Evolutionary conservation across 2,329 filamentous ascomycete species (phyloP), one percentile per base, ranked within the genome.

Genomic region (Fusarium sp.): DNA sequence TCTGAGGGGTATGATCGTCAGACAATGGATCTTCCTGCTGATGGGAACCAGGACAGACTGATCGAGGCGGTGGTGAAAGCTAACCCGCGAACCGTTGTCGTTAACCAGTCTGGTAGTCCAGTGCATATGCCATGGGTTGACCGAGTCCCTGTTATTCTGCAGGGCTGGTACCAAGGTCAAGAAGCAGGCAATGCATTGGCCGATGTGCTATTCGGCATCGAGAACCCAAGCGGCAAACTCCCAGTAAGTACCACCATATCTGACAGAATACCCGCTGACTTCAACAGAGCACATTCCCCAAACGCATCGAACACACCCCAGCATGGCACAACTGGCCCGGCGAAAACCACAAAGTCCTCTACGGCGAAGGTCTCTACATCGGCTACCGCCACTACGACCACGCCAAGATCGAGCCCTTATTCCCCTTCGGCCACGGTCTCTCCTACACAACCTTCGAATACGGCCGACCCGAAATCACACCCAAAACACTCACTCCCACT

Each of bases 331-430:
- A 91, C 78, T 94, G 90, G 88, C 90, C 90, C 0, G 90, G 90
- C 53, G 91, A 93, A 80, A 90, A 92, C 76, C 79, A 87, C 49
- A 85, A 88, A 70, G 89, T 91, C 0, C 78, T 90, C 2, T 94
- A 94, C 75, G 90, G 90, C 55, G 92, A 94, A 78, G 91, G 90
- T 16, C 80, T 94, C 15, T 92, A 89, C 79, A 87, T 94, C 58
- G 92, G 92, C 4, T 94, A 94, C 79, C 82, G 88, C 20, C 90
- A 92, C 79, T 93, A 92, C 78, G 91, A 94, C 73, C 86, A 86
- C 22, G 81, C 84, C 15, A 82, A 83, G 27, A 84, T 90, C 52
- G 80, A 84, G 8, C 89, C 90, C 0, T 83, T 91, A 0, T 94
- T 93, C 79, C 84, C 90, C 29, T 94, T 94, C 70, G 92, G 92